phyloP scores from a whole-genome alignment of 2,329 filamentous ascomycete genomes.

The Metarhizium sp. region DNA sequence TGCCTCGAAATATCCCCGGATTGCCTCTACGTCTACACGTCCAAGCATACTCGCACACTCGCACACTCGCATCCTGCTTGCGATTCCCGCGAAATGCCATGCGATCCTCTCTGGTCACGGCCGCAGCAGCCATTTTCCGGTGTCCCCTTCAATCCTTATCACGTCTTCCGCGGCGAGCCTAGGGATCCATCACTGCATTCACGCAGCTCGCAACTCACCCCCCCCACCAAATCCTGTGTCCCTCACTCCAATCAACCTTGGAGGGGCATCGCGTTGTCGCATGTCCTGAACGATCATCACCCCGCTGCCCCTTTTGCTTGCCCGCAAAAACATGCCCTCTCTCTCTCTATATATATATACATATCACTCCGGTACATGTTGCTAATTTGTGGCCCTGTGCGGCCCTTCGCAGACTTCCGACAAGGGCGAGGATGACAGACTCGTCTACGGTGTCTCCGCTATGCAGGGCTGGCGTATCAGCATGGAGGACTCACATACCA shows the following conservation, averaged over 20 bases:
- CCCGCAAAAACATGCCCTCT: neutral
- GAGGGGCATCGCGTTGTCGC: slow-evolving; percentile 4
- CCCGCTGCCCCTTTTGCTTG: neutral
- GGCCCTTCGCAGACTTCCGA: slow-evolving; percentile 59
- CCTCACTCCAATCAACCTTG: neutral
- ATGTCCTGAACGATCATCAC: neutral
- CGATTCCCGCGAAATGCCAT: neutral
- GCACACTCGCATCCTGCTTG: neutral
- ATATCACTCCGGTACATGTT: neutral
- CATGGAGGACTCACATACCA: slow-evolving; percentile 96
- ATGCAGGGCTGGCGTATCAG: slow-evolving; percentile 99
- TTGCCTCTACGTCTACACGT: neutral
- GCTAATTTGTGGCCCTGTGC: slow-evolving; percentile 15
- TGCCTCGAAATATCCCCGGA: neutral
- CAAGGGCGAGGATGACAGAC: slow-evolving; percentile 83
- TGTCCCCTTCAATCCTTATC: neutral
- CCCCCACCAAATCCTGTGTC: slow-evolving; percentile 3
- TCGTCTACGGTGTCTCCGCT: slow-evolving; percentile 88
- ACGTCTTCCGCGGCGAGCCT: neutral
- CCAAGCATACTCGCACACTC: neutral
- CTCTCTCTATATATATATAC: too few species aligned
- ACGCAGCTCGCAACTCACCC: neutral
- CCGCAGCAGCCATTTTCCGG: neutral
- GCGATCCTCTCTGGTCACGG: neutral
- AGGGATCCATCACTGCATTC: neutral